Evolutionary conservation across 192 early-diverging fungal genomes (phyloP).

Genomic region (Jimgerdemannia flammicorona): DNA sequence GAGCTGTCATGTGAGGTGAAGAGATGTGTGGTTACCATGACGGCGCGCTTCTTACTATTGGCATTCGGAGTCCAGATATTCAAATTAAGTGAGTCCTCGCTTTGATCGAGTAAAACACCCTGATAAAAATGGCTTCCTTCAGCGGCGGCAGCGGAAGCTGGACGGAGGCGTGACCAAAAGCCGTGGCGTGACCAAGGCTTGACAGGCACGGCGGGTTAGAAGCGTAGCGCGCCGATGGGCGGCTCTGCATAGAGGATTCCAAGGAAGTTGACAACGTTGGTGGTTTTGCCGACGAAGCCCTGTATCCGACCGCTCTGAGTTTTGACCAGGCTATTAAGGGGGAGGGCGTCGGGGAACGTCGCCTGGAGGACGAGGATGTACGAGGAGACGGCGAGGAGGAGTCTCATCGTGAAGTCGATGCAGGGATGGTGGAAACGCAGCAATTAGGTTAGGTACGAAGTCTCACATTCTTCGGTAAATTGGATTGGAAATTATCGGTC

Average conservation of each 20-base stretch:
- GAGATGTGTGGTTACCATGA: slow-evolving; percentile 54
- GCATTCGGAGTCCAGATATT: slow-evolving; percentile 42
- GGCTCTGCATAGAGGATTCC: slow-evolving; percentile 40
- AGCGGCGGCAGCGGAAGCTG: slow-evolving; percentile 24
- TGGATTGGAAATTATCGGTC: too few relatives aligned
- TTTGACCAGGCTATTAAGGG: neutral
- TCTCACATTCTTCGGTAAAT: too few relatives aligned
- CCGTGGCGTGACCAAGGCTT: slow-evolving; percentile 17
- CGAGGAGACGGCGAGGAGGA: neutral
- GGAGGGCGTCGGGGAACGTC: neutral
- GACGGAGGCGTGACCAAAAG: slow-evolving; percentile 15
- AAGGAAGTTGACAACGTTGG: slow-evolving; percentile 8
- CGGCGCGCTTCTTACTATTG: slow-evolving; percentile 36
- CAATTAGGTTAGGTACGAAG: too few relatives aligned
- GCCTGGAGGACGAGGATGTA: neutral
- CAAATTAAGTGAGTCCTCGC: slow-evolving; percentile 52
- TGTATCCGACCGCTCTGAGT: neutral
- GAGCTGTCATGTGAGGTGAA: neutral
- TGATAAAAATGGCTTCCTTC: slow-evolving; percentile 19
- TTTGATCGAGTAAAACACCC: slow-evolving; percentile 14
- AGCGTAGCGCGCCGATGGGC: slow-evolving; percentile 27
- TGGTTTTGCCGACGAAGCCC: neutral
- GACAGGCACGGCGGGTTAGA: slow-evolving; percentile 32
- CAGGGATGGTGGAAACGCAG: too few relatives aligned
- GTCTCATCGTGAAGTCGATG: neutral